Conservation (phyloP, 495 filamentous ascomycete species). For the Lentithecium fluviatile region DNA sequence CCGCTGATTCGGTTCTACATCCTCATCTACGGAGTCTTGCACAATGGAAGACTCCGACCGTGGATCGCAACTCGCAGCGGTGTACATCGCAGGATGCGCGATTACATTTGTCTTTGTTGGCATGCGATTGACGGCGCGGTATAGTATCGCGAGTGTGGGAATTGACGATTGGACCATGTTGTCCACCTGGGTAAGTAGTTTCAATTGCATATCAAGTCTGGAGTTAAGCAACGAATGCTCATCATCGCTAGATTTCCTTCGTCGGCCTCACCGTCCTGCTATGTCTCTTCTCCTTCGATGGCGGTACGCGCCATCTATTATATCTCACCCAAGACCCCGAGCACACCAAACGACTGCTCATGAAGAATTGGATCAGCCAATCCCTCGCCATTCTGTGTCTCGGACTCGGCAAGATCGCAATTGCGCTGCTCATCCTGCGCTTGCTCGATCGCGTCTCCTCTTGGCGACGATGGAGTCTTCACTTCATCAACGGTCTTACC, state of each 20-base stretch:
- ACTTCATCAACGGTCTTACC: slow-evolving; percentile 5
- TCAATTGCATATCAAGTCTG: not conserved
- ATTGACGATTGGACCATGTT: slow-evolving; percentile 29
- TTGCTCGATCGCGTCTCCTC: slow-evolving; percentile 19
- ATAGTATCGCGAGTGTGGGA: slow-evolving; percentile 23
- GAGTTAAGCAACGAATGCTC: not conserved
- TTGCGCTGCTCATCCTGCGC: slow-evolving; percentile 24
- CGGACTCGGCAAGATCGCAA: slow-evolving; percentile 14
- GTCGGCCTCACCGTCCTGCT: slow-evolving; percentile 12
- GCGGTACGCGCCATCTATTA: slow-evolving; percentile 19
- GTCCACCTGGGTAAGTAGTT: slow-evolving; percentile 18
- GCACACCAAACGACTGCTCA: not conserved
- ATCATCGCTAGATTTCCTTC: slow-evolving; percentile 28
- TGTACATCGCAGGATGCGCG: slow-evolving; percentile 21
- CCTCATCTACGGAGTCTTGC: no score
- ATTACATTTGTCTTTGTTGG: slow-evolving; percentile 22
- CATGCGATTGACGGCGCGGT: slow-evolving; percentile 18
- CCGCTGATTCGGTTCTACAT: no score
- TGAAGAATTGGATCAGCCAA: slow-evolving; percentile 27
- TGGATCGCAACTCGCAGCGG: slow-evolving; percentile 15
- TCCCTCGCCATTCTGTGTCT: slow-evolving; percentile 23
- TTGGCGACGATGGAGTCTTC: slow-evolving; percentile 18
- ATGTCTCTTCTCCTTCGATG: slow-evolving; percentile 12
- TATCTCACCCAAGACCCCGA: slow-evolving; percentile 12
- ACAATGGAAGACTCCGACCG: slow-evolving; percentile 21